Evolutionary conservation across 306 rosid species (phyloP).

Genomic region (Hippophae gyantsensis): DNA sequence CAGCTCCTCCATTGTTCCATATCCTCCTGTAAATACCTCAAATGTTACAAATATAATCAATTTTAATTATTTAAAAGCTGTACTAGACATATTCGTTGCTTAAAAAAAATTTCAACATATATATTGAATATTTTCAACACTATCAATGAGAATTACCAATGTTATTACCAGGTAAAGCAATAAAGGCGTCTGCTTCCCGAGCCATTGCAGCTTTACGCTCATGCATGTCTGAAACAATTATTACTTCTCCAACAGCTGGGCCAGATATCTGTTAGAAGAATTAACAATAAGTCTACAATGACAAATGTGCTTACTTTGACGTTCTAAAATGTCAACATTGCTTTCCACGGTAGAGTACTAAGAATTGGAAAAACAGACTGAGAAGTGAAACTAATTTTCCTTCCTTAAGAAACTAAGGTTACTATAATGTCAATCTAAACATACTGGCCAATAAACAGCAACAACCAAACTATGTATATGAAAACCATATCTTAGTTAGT

Average conservation of each 20-base stretch:
- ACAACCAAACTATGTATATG: too few species aligned
- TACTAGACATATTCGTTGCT: too few species aligned
- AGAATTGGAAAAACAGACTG: too few species aligned
- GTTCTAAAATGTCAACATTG: slow-evolving; percentile 5
- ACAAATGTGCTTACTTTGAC: slow-evolving; percentile 5
- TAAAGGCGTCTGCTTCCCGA: slow-evolving; percentile 82
- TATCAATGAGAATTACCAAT: slow-evolving; percentile 1
- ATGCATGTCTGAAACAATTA: slow-evolving; percentile 88
- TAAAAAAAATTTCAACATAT: neutral
- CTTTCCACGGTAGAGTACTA: neutral
- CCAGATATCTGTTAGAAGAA: slow-evolving; percentile 73
- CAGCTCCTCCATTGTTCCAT: slow-evolving; percentile 96
- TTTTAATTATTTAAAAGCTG: too few species aligned
- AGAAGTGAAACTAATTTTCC: too few species aligned
- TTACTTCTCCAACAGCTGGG: slow-evolving; percentile 80
- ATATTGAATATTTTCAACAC: neutral
- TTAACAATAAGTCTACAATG: slow-evolving; percentile 16
- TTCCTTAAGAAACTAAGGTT: too few species aligned
- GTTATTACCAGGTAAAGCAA: slow-evolving; percentile 84
- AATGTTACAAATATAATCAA: neutral
- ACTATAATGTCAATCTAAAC: too few species aligned
- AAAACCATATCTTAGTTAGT: too few species aligned
- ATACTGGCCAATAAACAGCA: too few species aligned
- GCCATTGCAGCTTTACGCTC: slow-evolving; percentile 96
- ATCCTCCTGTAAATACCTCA: slow-evolving; percentile 53